These are phyloP conservation scores for Pachysandra terminalis DNA, from an alignment of 164 flowering plant genomes.

Conservation along the genomic window DNA sequence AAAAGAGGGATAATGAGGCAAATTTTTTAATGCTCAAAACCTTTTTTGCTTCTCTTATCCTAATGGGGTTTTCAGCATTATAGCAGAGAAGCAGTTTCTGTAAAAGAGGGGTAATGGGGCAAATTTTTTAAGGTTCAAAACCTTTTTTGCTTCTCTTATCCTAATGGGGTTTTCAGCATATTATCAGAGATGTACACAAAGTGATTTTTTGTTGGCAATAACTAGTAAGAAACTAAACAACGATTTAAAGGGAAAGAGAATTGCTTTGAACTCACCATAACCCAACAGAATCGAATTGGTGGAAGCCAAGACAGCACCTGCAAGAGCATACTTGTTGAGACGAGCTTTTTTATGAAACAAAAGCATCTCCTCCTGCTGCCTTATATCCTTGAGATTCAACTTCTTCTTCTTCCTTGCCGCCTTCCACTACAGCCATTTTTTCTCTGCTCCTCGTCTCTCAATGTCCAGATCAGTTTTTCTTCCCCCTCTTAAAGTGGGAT, in stretches of 20 bases:
- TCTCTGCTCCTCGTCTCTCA: background rate
- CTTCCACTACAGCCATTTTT: conserved; percentile 4
- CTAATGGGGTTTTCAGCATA: too few relatives aligned
- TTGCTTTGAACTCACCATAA: conserved; percentile 43
- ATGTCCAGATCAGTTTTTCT: background rate
- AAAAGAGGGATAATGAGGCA: too few relatives aligned
- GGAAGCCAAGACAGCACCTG: conserved; percentile 61
- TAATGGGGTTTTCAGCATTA: too few relatives aligned
- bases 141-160: too few relatives aligned
- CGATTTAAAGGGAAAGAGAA: background rate
- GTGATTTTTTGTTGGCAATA: background rate
- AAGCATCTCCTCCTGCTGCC: background rate
- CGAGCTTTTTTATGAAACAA: conserved; percentile 1
- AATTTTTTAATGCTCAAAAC: too few relatives aligned
- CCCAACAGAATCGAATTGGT: conserved; percentile 65
- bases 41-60: too few relatives aligned
- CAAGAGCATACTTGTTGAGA: conserved; percentile 45
- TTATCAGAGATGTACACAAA: background rate
- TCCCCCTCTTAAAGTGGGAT: too few relatives aligned
- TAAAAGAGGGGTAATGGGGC: too few relatives aligned
- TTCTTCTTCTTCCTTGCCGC: conserved; percentile 1
- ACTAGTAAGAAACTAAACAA: background rate
- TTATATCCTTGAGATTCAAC: conserved; percentile 5
- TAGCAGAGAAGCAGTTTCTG: background rate
- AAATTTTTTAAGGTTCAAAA: too few relatives aligned